Evolutionary conservation across 768 basidiomycete species (phyloP), one percentile per base, ranked within the genome.

Genomic region (Mycena chlorophos): DNA sequence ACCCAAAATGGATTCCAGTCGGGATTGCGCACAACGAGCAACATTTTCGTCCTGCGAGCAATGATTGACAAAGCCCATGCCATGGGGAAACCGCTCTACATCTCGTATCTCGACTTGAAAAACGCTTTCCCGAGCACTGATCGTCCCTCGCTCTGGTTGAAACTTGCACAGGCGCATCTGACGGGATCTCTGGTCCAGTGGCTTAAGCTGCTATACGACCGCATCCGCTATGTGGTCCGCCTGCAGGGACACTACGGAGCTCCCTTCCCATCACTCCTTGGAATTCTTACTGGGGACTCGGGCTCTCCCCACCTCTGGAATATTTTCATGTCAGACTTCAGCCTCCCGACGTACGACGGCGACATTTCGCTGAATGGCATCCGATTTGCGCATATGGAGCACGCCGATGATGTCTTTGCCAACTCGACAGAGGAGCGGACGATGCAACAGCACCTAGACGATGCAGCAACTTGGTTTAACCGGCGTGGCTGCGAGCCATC

Each of bases 361-460:
- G 39, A 40, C 20, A 19, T 40, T 19, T 6, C 10, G 19, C 19
- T 40, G 39, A 40, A 40, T 19, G 39, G 39, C 6, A 40, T 6
- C 16, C 5, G 25, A 25, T 2, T 51, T 13, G 3, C 22, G 8
- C n/a, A 34, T 22, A 17, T 47, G 12, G 43, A 54, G 28, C 45
- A 47, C 29, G 52, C 43, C 20, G 52, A 54, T 31, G 45, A 54
- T 20, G 34, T 46, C 40, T 19, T 47, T 3, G 31, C 52, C 13
- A 31, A 43, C 17, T 54, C 53, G 3, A 34, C 31, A 17, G 20
- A 30, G 17, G 30, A 34, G 10, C 27, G 26, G 16, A 47, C 39
- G 1, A 40, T 55, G 16, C 54, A 55, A 19, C 48, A 25, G 13
- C 54, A 55, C 34, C 53, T 54, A 4, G 40, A 54, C 37, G 46